phyloP scores from a whole-genome alignment of 2,329 filamentous ascomycete species.

The Trichophyton benhamiae region DNA sequence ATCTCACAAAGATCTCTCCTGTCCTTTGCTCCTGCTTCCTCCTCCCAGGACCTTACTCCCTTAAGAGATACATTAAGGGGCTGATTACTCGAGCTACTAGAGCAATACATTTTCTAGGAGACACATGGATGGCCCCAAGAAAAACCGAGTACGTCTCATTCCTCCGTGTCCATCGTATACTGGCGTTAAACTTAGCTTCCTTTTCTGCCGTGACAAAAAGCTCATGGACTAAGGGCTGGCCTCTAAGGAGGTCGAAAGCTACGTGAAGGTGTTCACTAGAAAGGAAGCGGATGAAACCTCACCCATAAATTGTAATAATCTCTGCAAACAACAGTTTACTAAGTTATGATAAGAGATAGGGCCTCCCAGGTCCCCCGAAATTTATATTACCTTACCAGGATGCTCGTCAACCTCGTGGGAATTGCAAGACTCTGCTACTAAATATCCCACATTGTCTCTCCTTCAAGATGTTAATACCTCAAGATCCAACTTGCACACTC shows the following conservation, averaged over 20 bases:
- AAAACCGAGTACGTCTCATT: background rate
- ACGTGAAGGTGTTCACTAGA: background rate
- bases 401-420: background rate
- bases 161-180: background rate
- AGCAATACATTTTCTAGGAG: background rate
- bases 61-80: too few species aligned
- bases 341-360: background rate
- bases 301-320: background rate
- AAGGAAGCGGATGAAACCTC: background rate
- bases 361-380: background rate
- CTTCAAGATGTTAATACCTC: background rate
- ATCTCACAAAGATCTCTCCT: too few species aligned
- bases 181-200: background rate
- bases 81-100: background rate
- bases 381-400: background rate
- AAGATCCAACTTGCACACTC: background rate
- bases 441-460: background rate
- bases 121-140: background rate
- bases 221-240: background rate
- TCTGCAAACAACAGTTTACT: background rate
- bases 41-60: too few species aligned
- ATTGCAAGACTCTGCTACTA: background rate
- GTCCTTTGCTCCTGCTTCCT: too few species aligned
- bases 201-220: background rate
- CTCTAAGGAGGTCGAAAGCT: background rate